Conservation (phyloP, 441 rosid genomes). For the Euphorbia schlechtendalii region DNA sequence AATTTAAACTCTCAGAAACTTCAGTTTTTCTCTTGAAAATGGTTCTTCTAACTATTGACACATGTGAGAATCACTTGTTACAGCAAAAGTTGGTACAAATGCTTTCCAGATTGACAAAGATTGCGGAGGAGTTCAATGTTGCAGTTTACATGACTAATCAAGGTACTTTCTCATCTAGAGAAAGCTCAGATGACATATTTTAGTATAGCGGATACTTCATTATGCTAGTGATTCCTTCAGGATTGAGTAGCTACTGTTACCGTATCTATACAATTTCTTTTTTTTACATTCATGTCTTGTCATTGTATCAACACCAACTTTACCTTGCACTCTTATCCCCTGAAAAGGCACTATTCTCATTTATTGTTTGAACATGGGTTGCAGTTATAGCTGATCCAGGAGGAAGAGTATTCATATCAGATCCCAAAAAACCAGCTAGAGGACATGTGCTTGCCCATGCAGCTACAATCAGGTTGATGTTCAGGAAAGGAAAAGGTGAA, state of each 20-base stretch:
- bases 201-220: background rate
- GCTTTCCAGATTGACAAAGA: slow-evolving; percentile 81
- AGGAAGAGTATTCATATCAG: slow-evolving; percentile 88
- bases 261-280: background rate
- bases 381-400: slow-evolving; percentile 90
- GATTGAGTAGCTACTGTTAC: background rate
- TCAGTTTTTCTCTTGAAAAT: background rate
- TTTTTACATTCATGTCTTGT: background rate
- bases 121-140: slow-evolving; percentile 86
- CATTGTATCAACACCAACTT: background rate
- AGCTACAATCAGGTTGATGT: slow-evolving; percentile 76
- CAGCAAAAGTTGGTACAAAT: slow-evolving; percentile 97
- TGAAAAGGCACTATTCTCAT: background rate
- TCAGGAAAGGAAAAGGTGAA: slow-evolving; percentile 94
- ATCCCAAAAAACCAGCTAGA: slow-evolving; percentile 93
- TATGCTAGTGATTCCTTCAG: background rate
- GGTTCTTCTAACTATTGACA: slow-evolving; percentile 12
- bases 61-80: slow-evolving; percentile 12
- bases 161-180: slow-evolving; percentile 31
- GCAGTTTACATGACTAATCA: slow-evolving; percentile 93
- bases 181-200: background rate
- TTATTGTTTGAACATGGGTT: slow-evolving; percentile 18
- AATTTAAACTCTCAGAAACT: background rate
- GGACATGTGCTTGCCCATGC: slow-evolving; percentile 97
- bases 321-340: background rate